Base-by-base conservation (phyloP, 768 basidiomycete genomes). In the Trichaptum fuscoviolaceum region DNA sequence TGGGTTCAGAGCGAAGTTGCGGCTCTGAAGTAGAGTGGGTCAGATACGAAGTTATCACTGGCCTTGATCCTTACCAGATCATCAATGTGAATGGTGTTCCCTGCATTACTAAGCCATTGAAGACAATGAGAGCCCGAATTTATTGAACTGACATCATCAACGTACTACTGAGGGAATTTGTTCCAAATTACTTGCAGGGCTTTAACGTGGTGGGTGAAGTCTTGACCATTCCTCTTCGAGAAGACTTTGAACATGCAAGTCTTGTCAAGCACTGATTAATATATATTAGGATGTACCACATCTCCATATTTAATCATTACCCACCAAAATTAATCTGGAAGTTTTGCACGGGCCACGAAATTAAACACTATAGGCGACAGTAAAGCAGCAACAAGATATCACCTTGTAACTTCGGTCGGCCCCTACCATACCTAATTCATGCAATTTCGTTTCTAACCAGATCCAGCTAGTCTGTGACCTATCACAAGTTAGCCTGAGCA, bases 201-300 rank as follows among this genome's bases (percentile, higher is more conserved):
- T 73, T 94, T 94, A 35, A 94, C 92, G 42, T 86, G 88, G 73
- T 95, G 93, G 62, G 85, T 85, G 83, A 89, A 92, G 8, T 87
- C 83, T 73, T 92, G 87, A 4, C 84, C 87, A 64, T 92, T 86
- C 30, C 88, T 81, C 70, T 86, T 85, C 0, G 87, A 85, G 75
- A 93, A 94, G 1, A 95, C 90, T 5, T 88, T 89, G 75, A 95
- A 96, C 94, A 96, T 96, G 67, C 84, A 85, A 0, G 86, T 90
- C 74, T 93, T 90, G 80, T 96, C 95, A 25, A 95, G 81, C 0
- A 95, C 93, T 87, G 74, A 69, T 52, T 20, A 15, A 15, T n/a
- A n/a, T n/a, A 20, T 63, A 70, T 64, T 57, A 62, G 65, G 8
- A 30, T 71, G 23, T 9, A 34, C 17, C 2, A 15, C 4, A 61